Conservation (phyloP, 164 flowering plant genomes). For the Dillenia turbinata region DNA sequence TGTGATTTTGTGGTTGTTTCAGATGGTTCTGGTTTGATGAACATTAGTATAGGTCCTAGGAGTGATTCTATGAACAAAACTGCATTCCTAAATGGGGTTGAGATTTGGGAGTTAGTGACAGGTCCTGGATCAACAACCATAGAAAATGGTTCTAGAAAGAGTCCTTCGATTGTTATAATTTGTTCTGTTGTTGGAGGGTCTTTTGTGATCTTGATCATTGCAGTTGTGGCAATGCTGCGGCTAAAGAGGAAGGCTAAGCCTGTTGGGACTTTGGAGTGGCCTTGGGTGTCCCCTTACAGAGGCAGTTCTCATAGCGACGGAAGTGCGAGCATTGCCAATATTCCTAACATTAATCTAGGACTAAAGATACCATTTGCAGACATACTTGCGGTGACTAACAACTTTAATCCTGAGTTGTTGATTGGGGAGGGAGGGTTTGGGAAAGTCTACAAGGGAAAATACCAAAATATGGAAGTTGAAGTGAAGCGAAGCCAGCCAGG, state of each 20-base stretch:
- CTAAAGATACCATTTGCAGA: conserved; percentile 23
- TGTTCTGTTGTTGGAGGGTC: conserved; percentile 21
- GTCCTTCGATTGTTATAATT: conserved; percentile 2
- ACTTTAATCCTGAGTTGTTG: conserved; percentile 19
- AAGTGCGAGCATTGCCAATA: conserved; percentile 7
- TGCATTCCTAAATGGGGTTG: conserved; percentile 50
- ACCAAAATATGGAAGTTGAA: conserved; percentile 28
- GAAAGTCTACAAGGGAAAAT: conserved; percentile 28
- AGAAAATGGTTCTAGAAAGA: conserved; percentile 1
- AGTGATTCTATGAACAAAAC: not conserved
- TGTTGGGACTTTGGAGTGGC: conserved; percentile 5
- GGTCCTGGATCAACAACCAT: not conserved
- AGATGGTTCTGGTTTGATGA: conserved; percentile 31
- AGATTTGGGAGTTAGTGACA: conserved; percentile 35
- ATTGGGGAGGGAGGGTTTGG: conserved; percentile 42
- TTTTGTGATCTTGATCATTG: conserved; percentile 3
- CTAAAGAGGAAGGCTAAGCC: conserved; percentile 17
- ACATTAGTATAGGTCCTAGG: conserved; percentile 28
- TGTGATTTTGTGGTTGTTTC: conserved; percentile 32
- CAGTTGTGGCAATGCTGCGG: conserved; percentile 3
- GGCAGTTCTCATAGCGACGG: conserved; percentile 17
- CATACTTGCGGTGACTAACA: conserved; percentile 24
- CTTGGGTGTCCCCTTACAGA: conserved; percentile 5
- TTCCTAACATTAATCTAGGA: conserved; percentile 22
- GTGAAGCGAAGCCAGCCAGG: conserved; percentile 31